Percentiles rank a stretch among this genome's conserved stretches.
Evolutionary conservation across 768 basidiomycete species (phyloP).

Genomic region (Tylopilus sp.): DNA sequence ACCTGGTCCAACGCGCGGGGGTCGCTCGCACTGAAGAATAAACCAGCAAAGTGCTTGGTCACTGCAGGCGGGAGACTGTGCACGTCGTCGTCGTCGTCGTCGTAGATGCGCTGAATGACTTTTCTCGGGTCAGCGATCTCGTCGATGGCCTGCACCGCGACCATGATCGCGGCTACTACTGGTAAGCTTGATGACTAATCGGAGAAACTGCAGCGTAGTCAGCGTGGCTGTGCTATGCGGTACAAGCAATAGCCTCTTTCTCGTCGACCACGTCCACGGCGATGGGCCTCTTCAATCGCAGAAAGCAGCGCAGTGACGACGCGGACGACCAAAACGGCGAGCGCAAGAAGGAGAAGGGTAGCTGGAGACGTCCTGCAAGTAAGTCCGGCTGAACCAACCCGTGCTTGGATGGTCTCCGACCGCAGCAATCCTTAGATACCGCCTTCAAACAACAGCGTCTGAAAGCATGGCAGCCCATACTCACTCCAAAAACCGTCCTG

Average conservation of each 20-base stretch:
- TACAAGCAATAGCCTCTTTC: not conserved
- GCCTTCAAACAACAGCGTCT: constrained; percentile 99
- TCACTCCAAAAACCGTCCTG: constrained; percentile 95
- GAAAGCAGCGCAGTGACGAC: constrained; percentile 36
- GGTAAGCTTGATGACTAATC: constrained; percentile 10
- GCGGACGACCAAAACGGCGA: constrained; percentile 42
- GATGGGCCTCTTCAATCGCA: constrained; percentile 62
- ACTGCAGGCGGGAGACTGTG: constrained; percentile 41
- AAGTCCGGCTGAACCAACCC: constrained; percentile 29
- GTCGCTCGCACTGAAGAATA: constrained; percentile 40
- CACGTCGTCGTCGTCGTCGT: constrained; percentile 14
- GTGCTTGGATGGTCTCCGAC: constrained; percentile 9
- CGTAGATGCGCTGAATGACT: constrained; percentile 49
- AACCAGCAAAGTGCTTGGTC: constrained; percentile 41
- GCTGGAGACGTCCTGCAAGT: constrained; percentile 83
- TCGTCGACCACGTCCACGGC: constrained; percentile 16
- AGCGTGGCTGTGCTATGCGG: constrained; percentile 11
- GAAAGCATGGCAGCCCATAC: constrained; percentile 99
- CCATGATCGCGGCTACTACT: constrained; percentile 41
- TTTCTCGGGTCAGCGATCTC: constrained; percentile 48
- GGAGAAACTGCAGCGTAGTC: constrained; percentile 1
- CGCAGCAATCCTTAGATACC: constrained; percentile 59
- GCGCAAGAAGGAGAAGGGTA: constrained; percentile 78
- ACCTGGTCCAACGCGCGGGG: constrained; percentile 24
- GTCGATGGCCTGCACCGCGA: constrained; percentile 46